Base-by-base conservation (phyloP, 148 eudicot species). In the Rheum nobile region DNA sequence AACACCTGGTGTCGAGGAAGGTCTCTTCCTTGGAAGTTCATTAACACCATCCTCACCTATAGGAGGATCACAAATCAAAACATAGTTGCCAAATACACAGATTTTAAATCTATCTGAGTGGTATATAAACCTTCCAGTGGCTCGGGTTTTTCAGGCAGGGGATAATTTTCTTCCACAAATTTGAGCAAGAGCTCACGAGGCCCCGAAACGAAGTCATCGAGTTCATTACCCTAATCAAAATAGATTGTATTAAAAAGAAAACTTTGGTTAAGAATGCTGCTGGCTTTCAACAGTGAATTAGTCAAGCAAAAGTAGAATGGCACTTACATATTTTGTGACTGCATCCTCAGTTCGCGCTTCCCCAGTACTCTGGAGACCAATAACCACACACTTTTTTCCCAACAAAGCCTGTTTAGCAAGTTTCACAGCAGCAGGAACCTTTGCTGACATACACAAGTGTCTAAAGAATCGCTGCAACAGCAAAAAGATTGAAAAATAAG, bases 311-410 rank as follows among this genome's bases (percentile, higher is more conserved):
- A 65, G 70, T 21, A 65, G 32, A 52, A 71, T 32, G 68, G 37
- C 11, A 71, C 93, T 79, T 80, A 95, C 99, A 84, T 95, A 84
- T 90, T 92, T 95, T 42, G 99, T 78, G 73, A 95, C 93, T 67
- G 97, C 99, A 75, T 95, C 99, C 82, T 95, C 99, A 17, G 97
- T 95, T 32, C 99, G 87, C 67, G 99, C 99, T 81, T 95, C 99
- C 72, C 97, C 99, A 10, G 99, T 95, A 80, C 99, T 95, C 82
- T 95, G 97, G 50, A 95, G 94, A 78, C 99, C 99, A 75, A 95
- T 73, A 35, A 95, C 99, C 78, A 92, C 93, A 76, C 92, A 88
- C 76, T 95, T 95, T 74, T 81, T 74, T 50, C 87, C 96, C 76
- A 29, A 9, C 78, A 95, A 75, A 47, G 99, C 99, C 86, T 87